phyloP scores from a whole-genome alignment of 768 basidiomycete species.

The Cubamyces lactineus region DNA sequence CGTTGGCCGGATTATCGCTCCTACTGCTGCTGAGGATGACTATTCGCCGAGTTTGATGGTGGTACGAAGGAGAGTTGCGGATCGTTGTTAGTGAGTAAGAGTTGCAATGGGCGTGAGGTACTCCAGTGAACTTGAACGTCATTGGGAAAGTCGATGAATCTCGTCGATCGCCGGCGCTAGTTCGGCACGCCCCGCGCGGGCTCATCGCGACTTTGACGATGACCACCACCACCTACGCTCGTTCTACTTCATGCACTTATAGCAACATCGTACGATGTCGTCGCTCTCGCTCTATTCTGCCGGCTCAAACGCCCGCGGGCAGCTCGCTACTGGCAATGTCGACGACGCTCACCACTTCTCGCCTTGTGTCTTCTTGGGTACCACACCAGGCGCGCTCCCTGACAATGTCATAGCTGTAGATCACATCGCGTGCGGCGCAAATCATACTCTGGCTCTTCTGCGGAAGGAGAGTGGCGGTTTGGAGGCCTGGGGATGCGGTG shows the following conservation, averaged over 20 bases:
- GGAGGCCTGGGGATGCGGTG: constrained; percentile 77
- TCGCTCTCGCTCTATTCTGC: constrained; percentile 41
- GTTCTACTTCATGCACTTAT: neutral
- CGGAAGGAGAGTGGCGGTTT: constrained; percentile 33
- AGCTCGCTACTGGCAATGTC: constrained; percentile 44
- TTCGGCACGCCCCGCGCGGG: neutral
- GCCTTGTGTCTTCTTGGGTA: constrained; percentile 39
- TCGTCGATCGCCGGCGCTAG: neutral
- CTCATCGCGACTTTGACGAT: neutral
- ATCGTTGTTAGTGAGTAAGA: neutral
- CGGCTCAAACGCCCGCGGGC: constrained; percentile 54
- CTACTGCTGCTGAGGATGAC: no score
- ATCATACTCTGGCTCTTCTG: constrained; percentile 76
- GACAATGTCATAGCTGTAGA: constrained; percentile 38
- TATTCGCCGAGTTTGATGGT: no score
- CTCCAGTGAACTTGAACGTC: neutral
- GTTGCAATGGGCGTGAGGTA: no score
- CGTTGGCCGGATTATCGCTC: no score
- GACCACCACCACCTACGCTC: neutral
- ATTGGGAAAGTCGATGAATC: neutral
- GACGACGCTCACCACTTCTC: constrained; percentile 46
- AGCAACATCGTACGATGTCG: neutral
- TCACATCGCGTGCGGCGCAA: constrained; percentile 70
- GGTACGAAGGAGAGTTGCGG: neutral
- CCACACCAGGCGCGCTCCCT: constrained; percentile 32